A percentile compares a stretch with the other conserved stretches of the same genome.
Conservation (phyloP, 768 basidiomycete genomes). For the Mycena leptocephala region DNA sequence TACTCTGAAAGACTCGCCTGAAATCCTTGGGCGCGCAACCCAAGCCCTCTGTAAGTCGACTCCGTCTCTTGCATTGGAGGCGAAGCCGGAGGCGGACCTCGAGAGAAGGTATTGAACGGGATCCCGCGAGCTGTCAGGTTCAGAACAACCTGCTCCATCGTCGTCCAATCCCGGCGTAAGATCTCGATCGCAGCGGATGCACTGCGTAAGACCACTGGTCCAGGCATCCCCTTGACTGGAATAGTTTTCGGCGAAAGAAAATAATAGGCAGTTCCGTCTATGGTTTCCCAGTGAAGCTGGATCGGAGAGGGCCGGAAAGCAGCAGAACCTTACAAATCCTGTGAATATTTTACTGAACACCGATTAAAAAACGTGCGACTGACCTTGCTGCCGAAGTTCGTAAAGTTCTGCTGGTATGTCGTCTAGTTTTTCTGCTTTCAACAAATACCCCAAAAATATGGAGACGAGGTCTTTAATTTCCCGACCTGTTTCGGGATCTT, state of each 20-base stretch:
- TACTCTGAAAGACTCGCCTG: not conserved
- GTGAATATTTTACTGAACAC: not conserved
- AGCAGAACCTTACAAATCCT: not conserved
- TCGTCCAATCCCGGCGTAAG: slow-evolving; percentile 10
- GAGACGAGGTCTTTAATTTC: not conserved
- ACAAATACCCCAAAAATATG: not conserved
- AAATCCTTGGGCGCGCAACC: not conserved
- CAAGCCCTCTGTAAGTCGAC: slow-evolving; percentile 2
- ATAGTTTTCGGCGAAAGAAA: not conserved
- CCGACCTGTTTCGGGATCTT: not conserved
- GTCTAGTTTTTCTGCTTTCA: not conserved
- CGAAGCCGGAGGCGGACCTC: not conserved
- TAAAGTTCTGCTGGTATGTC: slow-evolving; percentile 11
- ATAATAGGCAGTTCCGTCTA: not conserved
- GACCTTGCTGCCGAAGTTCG: slow-evolving; percentile 20
- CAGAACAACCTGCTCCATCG: not conserved
- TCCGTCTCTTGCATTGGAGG: no score
- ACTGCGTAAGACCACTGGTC: not conserved
- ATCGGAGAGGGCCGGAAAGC: slow-evolving; percentile 16
- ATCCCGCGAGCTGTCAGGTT: slow-evolving; percentile 17
- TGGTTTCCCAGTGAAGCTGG: slow-evolving; percentile 13
- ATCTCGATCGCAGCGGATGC: slow-evolving; percentile 12
- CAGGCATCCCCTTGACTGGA: not conserved
- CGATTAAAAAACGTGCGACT: not conserved
- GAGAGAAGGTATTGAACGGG: slow-evolving; percentile 3